phyloP scores from a whole-genome alignment of 441 rosid genomes.

The Metrosideros polymorpha region DNA sequence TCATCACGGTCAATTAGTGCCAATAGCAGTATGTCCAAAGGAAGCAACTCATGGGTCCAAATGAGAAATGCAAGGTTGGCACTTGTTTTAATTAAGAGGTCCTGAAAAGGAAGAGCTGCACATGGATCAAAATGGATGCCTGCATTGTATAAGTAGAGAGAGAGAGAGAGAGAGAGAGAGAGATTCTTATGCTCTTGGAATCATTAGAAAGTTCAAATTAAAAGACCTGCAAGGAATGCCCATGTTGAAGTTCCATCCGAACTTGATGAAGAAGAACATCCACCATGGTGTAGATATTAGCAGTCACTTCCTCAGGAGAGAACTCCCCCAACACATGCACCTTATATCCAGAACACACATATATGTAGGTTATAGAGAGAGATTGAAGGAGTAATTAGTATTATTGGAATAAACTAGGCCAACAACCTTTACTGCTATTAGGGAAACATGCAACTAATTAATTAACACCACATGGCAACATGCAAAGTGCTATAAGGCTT shows the following conservation, averaged over 20 bases:
- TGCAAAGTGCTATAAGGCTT: not conserved
- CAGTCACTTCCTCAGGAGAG: slow-evolving; percentile 91
- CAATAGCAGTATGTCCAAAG: slow-evolving; percentile 84
- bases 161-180: not conserved
- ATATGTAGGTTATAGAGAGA: not conserved
- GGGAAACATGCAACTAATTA: not conserved
- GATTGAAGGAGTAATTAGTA: not conserved
- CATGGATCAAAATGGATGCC: not conserved
- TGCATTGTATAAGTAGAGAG: not conserved
- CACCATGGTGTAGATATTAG: slow-evolving; percentile 90
- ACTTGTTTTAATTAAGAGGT: slow-evolving; percentile 48
- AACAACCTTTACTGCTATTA: not conserved
- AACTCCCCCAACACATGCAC: slow-evolving; percentile 78
- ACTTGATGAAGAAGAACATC: slow-evolving; percentile 86
- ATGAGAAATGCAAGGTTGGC: slow-evolving; percentile 70
- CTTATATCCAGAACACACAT: slow-evolving; percentile 14
- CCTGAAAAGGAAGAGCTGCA: slow-evolving; percentile 30
- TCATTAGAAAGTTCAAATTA: not conserved
- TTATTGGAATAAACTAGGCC: not conserved
- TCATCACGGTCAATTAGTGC: slow-evolving; percentile 96
- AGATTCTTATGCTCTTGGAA: not conserved
- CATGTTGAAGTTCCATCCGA: slow-evolving; percentile 72
- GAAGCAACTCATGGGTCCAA: slow-evolving; percentile 93
- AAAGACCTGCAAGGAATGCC: slow-evolving; percentile 60
- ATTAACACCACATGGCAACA: not conserved